Evolutionary conservation across 768 basidiomycete genomes (phyloP).

Genomic region (Kwoniella botswanensis): DNA sequence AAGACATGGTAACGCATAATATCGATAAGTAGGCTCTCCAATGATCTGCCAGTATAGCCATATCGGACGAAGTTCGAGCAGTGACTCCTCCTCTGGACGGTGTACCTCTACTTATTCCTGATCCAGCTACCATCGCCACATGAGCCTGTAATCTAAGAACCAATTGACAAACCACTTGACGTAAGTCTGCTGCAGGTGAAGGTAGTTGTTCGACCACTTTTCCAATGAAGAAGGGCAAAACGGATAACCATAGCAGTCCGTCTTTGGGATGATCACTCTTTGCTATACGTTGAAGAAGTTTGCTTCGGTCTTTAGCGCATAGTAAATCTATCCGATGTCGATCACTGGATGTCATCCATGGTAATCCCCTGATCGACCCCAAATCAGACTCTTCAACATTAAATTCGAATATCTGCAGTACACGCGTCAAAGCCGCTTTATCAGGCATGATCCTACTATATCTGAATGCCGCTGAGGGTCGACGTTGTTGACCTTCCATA

Average conservation of each 20-base stretch:
- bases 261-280: constrained; percentile 53
- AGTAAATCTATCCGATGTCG: constrained; percentile 44
- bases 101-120: constrained; percentile 27
- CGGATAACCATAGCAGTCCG: constrained; percentile 48
- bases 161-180: constrained; percentile 36
- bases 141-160: constrained; percentile 50
- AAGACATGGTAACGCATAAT: constrained; percentile 73
- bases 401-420: constrained; percentile 38
- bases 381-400: constrained; percentile 38
- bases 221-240: constrained; percentile 45
- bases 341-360: constrained; percentile 46
- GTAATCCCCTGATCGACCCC: constrained; percentile 33
- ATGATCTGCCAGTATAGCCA: constrained; percentile 51
- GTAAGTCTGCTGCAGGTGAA: constrained; percentile 35
- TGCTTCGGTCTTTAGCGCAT: constrained; percentile 30
- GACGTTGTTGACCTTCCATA: constrained; percentile 37
- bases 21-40: constrained; percentile 65
- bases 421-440: constrained; percentile 30
- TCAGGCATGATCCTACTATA: constrained; percentile 39
- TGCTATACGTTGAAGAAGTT: constrained; percentile 44
- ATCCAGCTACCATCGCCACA: constrained; percentile 41
- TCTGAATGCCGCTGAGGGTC: constrained; percentile 48
- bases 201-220: constrained; percentile 37
- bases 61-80: constrained; percentile 43
- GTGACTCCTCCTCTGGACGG: constrained; percentile 23